A percentile compares a stretch with the other conserved stretches of the same genome.
Conservation (phyloP, 2,329 filamentous ascomycete species). For the Colletotrichum karsti region DNA sequence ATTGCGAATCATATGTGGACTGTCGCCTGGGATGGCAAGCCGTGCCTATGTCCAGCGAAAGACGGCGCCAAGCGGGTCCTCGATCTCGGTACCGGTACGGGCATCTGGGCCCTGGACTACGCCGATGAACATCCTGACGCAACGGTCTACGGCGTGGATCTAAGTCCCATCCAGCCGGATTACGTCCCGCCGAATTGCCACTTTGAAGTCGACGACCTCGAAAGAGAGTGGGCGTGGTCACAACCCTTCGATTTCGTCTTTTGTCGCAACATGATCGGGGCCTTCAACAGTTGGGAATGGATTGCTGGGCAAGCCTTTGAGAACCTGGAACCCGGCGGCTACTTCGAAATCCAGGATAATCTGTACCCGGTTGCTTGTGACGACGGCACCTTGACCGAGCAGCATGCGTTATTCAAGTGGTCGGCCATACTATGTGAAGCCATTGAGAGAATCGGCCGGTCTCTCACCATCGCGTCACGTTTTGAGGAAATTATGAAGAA, state of each 20-base stretch:
- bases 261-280: slow-evolving; percentile 40
- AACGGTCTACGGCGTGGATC: slow-evolving; percentile 38
- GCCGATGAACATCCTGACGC: neutral
- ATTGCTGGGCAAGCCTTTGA: slow-evolving; percentile 30
- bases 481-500: slow-evolving; percentile 30
- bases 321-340: slow-evolving; percentile 14
- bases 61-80: slow-evolving; percentile 32
- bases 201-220: slow-evolving; percentile 42
- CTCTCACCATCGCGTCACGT: slow-evolving; percentile 24
- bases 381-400: slow-evolving; percentile 39
- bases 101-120: slow-evolving; percentile 27
- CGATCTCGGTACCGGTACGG: slow-evolving; percentile 23
- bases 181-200: slow-evolving; percentile 39
- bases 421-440: neutral
- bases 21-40: slow-evolving; percentile 40
- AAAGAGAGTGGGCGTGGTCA: slow-evolving; percentile 34
- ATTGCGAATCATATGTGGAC: slow-evolving; percentile 45
- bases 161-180: slow-evolving; percentile 43
- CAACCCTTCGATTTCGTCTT: slow-evolving; percentile 44
- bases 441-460: neutral
- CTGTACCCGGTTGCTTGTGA: slow-evolving; percentile 37
- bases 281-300: slow-evolving; percentile 34
- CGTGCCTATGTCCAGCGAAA: slow-evolving; percentile 36
- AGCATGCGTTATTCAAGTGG: slow-evolving; percentile 30
- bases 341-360: slow-evolving; percentile 28